Conservation (phyloP, 768 basidiomycete genomes). For the Suillus alpinus region DNA sequence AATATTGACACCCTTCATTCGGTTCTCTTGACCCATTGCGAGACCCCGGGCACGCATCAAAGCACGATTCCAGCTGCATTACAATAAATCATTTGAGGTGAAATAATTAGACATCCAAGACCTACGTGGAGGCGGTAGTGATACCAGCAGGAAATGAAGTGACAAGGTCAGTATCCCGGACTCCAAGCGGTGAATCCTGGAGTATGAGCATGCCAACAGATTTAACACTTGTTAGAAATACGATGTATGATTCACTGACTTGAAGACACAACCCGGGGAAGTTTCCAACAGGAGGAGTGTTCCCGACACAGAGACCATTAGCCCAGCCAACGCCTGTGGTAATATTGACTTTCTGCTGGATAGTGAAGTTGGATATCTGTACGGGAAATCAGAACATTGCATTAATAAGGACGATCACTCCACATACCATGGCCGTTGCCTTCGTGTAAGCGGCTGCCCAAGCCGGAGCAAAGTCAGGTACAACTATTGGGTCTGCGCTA, state of each 20-base stretch:
- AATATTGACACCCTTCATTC: conserved; percentile 80
- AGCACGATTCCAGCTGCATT: conserved; percentile 64
- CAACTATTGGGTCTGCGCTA: conserved; percentile 32
- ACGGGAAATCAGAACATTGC: conserved; percentile 37
- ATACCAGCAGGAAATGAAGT: conserved; percentile 84
- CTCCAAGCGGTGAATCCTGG: conserved; percentile 75
- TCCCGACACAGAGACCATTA: conserved; percentile 68
- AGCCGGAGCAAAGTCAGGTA: conserved; percentile 48
- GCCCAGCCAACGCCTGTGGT: conserved; percentile 55
- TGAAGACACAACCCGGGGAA: conserved; percentile 76
- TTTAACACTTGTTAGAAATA: not conserved
- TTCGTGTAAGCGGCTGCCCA: conserved; percentile 61
- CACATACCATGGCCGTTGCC: conserved; percentile 51
- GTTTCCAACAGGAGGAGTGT: conserved; percentile 49
- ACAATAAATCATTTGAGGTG: not conserved
- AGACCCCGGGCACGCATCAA: conserved; percentile 75
- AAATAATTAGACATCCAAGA: conserved; percentile 5
- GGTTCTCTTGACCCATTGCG: conserved; percentile 81
- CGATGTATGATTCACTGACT: conserved; percentile 28
- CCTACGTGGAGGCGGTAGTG: conserved; percentile 78
- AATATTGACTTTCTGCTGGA: conserved; percentile 64
- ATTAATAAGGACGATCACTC: conserved; percentile 43
- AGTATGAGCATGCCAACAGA: not conserved
- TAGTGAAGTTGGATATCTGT: conserved; percentile 46
- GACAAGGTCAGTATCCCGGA: conserved; percentile 70